Conservation (phyloP, 345 rosid genomes). For the Populus ilicifolia region DNA sequence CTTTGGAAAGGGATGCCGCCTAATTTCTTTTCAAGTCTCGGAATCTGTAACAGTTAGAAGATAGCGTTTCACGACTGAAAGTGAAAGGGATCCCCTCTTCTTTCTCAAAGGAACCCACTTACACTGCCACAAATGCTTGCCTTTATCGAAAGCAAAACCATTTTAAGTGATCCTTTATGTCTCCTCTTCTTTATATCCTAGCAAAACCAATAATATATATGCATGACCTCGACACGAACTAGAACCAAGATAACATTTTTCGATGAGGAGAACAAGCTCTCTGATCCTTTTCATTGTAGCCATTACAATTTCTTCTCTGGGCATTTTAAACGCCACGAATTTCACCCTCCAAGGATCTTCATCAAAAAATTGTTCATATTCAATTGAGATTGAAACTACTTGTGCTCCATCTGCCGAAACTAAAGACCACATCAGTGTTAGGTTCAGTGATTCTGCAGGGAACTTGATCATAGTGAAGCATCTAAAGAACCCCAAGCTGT, state of each 20-base stretch:
- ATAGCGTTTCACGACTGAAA: too few species aligned
- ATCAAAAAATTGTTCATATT: neutral
- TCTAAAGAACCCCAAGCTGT: neutral
- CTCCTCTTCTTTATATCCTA: too few species aligned
- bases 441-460: constrained; percentile 11
- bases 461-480: constrained; percentile 14
- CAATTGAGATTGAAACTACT: constrained; percentile 16
- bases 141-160: too few species aligned
- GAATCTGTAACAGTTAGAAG: too few species aligned
- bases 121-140: too few species aligned
- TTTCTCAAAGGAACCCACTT: too few species aligned
- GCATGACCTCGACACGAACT: neutral
- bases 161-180: too few species aligned
- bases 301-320: neutral
- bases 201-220: too few species aligned
- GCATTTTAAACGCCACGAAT: neutral
- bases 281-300: neutral
- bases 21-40: too few species aligned
- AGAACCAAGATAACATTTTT: neutral
- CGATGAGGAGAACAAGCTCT: neutral
- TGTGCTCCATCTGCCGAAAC: constrained; percentile 20
- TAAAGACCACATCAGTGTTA: constrained; percentile 10
- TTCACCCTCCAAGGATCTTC: neutral
- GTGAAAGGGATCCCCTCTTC: too few species aligned
- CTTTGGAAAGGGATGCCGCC: too few species aligned